phyloP scores from a whole-genome alignment of 1,139 yeast genomes.

The Fermentozyma sake region DNA sequence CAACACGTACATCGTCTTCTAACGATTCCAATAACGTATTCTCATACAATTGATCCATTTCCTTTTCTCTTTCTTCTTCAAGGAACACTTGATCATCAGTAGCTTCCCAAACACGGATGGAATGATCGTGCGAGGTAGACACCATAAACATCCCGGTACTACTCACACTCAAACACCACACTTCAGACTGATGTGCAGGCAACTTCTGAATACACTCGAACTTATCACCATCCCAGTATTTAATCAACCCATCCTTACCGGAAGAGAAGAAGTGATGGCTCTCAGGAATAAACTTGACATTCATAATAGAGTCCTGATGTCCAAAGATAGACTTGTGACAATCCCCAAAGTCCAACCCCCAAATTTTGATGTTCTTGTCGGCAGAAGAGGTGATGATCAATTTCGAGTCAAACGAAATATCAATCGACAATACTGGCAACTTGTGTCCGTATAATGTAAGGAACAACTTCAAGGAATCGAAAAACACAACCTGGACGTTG shows the following conservation, averaged over 20 bases:
- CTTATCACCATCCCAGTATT: slow-evolving; percentile 98
- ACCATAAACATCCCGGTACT: slow-evolving; percentile 68
- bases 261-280: slow-evolving; percentile 87
- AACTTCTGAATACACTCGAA: slow-evolving; percentile 89
- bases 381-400: slow-evolving; percentile 89
- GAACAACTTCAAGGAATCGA: slow-evolving; percentile 81
- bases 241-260: slow-evolving; percentile 82
- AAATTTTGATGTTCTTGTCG: slow-evolving; percentile 91
- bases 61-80: slow-evolving; percentile 95
- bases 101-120: slow-evolving; percentile 86
- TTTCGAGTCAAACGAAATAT: slow-evolving; percentile 84
- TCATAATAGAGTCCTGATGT: slow-evolving; percentile 93
- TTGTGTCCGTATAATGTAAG: slow-evolving; percentile 93
- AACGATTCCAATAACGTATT: slow-evolving; percentile 64
- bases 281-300: slow-evolving; percentile 76
- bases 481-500: slow-evolving; percentile 88
- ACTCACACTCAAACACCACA: slow-evolving; percentile 84
- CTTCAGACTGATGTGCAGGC: slow-evolving; percentile 87
- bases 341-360: slow-evolving; percentile 99
- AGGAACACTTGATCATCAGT: slow-evolving; percentile 91
- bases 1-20: slow-evolving; percentile 49
- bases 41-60: slow-evolving; percentile 88
- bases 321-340: slow-evolving; percentile 96
- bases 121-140: slow-evolving; percentile 91
- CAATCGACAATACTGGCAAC: slow-evolving; percentile 86